Percentiles rank a stretch among this genome's conserved stretches.
Conservation (phyloP, 2,329 filamentous ascomycete species). For the Endoconidiophora polonica region DNA sequence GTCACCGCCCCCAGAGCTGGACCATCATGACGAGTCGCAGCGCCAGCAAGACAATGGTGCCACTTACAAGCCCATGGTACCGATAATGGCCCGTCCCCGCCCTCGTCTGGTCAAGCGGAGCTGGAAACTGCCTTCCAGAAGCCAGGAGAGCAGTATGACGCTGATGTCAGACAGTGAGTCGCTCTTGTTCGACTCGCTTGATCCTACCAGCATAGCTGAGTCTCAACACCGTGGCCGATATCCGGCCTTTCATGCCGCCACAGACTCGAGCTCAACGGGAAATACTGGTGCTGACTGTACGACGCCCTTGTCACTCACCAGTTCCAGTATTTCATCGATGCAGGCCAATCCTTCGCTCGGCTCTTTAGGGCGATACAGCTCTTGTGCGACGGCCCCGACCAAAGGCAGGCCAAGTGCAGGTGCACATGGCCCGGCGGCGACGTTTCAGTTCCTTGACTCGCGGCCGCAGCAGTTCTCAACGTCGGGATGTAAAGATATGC, state of each 20-base stretch:
- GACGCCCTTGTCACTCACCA: not conserved
- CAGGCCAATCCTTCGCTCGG: slow-evolving; percentile 4
- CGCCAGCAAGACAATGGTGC: not conserved
- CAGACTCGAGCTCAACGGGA: not conserved
- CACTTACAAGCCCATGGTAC: not conserved
- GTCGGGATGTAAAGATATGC: no score
- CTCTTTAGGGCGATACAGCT: slow-evolving; percentile 2
- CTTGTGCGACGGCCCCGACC: slow-evolving; percentile 4
- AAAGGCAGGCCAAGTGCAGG: not conserved
- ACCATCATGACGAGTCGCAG: no score
- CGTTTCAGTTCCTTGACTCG: no score
- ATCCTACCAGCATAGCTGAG: not conserved
- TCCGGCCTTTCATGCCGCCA: not conserved
- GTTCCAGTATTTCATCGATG: not conserved
- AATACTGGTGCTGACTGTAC: no score
- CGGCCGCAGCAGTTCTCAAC: no score
- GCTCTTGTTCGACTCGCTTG: not conserved
- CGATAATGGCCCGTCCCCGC: slow-evolving; percentile 9
- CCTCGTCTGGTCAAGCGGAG: slow-evolving; percentile 1
- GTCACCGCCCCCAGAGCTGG: not conserved
- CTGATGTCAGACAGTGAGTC: not conserved
- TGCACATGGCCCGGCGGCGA: no score
- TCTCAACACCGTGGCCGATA: not conserved
- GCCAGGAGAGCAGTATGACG: slow-evolving; percentile 1
- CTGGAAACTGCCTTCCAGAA: not conserved